These are phyloP conservation scores for Inga laurina DNA, from an alignment of 306 rosid genomes.

Conservation along the genomic window DNA sequence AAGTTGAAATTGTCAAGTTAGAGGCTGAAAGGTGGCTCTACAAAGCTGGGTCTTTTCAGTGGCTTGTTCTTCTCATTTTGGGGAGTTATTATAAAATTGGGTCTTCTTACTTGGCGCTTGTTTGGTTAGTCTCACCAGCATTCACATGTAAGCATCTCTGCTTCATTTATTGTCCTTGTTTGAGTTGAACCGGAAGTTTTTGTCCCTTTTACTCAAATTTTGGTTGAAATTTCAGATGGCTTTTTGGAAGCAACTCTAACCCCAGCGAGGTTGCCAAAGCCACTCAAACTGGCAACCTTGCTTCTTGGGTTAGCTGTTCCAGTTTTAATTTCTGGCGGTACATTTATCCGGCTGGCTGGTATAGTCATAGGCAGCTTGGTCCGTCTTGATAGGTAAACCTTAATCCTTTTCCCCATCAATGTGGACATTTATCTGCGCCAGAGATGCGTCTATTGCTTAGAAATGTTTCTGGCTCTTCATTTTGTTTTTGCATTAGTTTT, in stretches of 20 bases:
- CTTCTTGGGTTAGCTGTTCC: constrained; percentile 76
- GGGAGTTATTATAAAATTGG: constrained; percentile 83
- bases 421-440: background rate
- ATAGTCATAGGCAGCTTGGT: constrained; percentile 66
- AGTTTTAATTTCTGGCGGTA: constrained; percentile 75
- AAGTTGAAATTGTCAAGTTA: constrained; percentile 57
- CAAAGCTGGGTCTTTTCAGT: constrained; percentile 90
- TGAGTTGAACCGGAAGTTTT: constrained; percentile 29
- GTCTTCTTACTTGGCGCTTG: constrained; percentile 89
- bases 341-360: constrained; percentile 63
- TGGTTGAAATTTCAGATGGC: constrained; percentile 66
- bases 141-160: constrained; percentile 72
- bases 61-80: constrained; percentile 81
- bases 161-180: constrained; percentile 35
- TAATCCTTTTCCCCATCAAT: background rate
- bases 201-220: constrained; percentile 33
- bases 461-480: background rate
- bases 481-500: background rate
- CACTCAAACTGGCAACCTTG: constrained; percentile 85
- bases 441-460: constrained; percentile 8
- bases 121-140: constrained; percentile 92
- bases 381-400: constrained; percentile 84
- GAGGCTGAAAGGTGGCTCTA: constrained; percentile 99
- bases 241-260: constrained; percentile 90
- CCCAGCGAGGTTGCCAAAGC: constrained; percentile 80